Evolutionary conservation across 306 rosid genomes (phyloP).

Genomic region (Pterocarpus macrocarpus): DNA sequence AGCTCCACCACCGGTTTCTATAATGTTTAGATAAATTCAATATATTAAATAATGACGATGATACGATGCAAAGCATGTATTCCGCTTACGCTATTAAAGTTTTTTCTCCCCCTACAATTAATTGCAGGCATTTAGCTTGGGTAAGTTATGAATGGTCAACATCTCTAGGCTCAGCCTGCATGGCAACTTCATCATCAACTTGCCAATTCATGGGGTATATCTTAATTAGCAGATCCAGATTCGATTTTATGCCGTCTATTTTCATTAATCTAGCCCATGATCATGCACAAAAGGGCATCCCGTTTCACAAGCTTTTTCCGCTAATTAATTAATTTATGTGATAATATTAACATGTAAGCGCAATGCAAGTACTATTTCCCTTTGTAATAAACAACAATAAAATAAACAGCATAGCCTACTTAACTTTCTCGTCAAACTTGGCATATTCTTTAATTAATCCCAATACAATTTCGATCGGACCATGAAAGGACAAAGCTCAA

Average conservation of each 20-base stretch:
- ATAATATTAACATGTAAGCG: not conserved
- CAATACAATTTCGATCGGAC: not conserved
- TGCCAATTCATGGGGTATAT: not conserved
- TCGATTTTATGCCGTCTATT: slow-evolving; percentile 4
- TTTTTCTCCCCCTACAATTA: not conserved
- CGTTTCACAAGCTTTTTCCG: too few species aligned
- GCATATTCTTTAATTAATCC: slow-evolving; percentile 8
- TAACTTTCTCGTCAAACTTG: slow-evolving; percentile 38
- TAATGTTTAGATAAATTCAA: not conserved
- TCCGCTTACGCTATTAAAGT: not conserved
- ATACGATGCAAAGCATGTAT: not conserved
- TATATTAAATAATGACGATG: slow-evolving; percentile 5
- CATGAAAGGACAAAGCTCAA: slow-evolving; percentile 19
- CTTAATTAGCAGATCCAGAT: slow-evolving; percentile 3
- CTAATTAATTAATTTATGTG: not conserved
- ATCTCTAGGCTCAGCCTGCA: not conserved
- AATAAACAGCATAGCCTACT: not conserved
- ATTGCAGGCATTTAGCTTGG: not conserved
- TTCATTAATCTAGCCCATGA: not conserved
- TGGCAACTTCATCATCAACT: slow-evolving; percentile 22
- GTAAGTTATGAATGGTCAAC: not conserved
- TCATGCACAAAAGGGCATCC: not conserved
- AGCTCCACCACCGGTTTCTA: slow-evolving; percentile 12
- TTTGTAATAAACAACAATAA: slow-evolving; percentile 17
- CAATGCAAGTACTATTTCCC: slow-evolving; percentile 40